phyloP scores from a whole-genome alignment of 352 stramenopile species.

The Globisporangium ultimum region DNA sequence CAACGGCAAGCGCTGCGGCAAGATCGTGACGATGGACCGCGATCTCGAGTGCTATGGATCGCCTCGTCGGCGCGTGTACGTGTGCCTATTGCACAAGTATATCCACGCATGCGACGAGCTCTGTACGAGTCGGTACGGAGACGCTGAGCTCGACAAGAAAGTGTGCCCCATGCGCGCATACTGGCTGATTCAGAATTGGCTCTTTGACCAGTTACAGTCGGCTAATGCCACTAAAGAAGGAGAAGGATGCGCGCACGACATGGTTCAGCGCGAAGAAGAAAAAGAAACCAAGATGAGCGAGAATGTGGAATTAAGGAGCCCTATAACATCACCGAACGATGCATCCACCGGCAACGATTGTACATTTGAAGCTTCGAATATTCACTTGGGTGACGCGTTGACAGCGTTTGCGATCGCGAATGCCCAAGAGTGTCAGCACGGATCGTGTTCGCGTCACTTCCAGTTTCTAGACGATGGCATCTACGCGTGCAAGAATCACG shows the following conservation, averaged over 20 bases:
- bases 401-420: conserved; percentile 55
- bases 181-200: conserved; percentile 78
- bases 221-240: conserved; percentile 1
- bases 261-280: conserved; percentile 10
- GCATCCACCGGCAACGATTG: conserved; percentile 10
- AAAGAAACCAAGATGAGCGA: conserved; percentile 19
- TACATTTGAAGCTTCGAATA: conserved; percentile 41
- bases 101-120: conserved; percentile 76
- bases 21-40: conserved; percentile 82
- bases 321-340: too few relatives aligned
- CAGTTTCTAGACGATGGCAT: conserved; percentile 76
- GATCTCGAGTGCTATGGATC: conserved; percentile 75
- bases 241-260: too few relatives aligned
- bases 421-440: conserved; percentile 32
- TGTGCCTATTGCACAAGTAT: conserved; percentile 77
- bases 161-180: conserved; percentile 72
- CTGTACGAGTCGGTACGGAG: conserved; percentile 60
- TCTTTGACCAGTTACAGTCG: conserved; percentile 64
- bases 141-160: conserved; percentile 56
- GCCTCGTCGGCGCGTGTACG: conserved; percentile 61
- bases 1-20: conserved; percentile 52
- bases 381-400: conserved; percentile 56
- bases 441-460: conserved; percentile 35
- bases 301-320: too few relatives aligned
- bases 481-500: conserved; percentile 62